Percentiles rank a stretch among this genome's conserved stretches.
These are phyloP conservation scores for Macrophomina pseudophaseolina DNA, from an alignment of 2,329 filamentous ascomycete genomes.

Conservation along the genomic window DNA sequence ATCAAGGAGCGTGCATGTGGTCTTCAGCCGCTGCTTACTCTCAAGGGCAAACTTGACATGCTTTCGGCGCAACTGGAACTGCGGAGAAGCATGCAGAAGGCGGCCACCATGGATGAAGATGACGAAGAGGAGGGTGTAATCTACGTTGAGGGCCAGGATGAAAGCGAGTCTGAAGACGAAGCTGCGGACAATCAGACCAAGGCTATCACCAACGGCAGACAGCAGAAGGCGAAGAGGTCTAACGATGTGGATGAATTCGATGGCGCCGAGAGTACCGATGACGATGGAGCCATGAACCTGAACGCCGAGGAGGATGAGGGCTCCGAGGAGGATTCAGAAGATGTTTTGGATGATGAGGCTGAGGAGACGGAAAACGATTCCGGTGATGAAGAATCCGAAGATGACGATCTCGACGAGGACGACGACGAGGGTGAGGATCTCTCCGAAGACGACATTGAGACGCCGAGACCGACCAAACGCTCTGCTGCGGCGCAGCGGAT, in stretches of 20 bases:
- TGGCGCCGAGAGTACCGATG: constrained; percentile 62
- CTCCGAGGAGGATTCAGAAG: constrained; percentile 60
- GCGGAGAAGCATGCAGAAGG: constrained; percentile 70
- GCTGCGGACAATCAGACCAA: constrained; percentile 52
- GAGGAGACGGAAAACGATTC: constrained; percentile 54
- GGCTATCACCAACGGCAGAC: constrained; percentile 39
- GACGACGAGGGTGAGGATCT: constrained; percentile 51
- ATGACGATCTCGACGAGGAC: constrained; percentile 52
- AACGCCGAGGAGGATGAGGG: constrained; percentile 43
- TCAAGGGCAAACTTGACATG: constrained; percentile 97
- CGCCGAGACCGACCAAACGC: constrained; percentile 23
- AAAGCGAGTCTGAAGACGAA: constrained; percentile 55
- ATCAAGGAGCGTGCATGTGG: constrained; percentile 85
- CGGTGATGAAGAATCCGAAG: constrained; percentile 51
- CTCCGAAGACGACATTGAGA: constrained; percentile 51
- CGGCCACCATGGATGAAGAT: constrained; percentile 60
- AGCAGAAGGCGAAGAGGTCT: constrained; percentile 1
- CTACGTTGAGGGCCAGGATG: constrained; percentile 83
- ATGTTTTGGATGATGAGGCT: constrained; percentile 59
- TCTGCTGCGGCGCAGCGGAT: constrained; percentile 26
- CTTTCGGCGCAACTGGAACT: constrained; percentile 87
- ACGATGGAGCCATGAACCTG: constrained; percentile 51
- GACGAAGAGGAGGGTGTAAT: constrained; percentile 77
- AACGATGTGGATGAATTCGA: constrained; percentile 45
- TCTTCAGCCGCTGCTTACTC: constrained; percentile 77